A percentile compares a stretch with the other conserved stretches of the same genome.
These are phyloP conservation scores for Aspergillus unguis DNA, from an alignment of 2,329 filamentous ascomycete genomes.

Conservation along the genomic window DNA sequence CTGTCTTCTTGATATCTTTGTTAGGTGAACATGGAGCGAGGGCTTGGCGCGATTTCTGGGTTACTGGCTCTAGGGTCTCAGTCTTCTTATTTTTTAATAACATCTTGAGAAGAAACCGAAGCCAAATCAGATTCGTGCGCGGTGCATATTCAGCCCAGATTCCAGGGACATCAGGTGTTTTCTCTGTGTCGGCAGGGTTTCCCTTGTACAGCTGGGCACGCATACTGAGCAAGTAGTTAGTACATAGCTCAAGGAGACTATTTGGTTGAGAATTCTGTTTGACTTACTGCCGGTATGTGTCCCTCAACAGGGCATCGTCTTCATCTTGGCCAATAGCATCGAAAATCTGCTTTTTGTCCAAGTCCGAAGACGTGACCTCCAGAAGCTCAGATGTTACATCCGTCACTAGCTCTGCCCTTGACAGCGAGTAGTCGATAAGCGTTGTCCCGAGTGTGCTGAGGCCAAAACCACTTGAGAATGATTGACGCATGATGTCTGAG, in stretches of 20 bases:
- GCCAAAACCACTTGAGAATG: constrained; percentile 44
- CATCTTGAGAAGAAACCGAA: constrained; percentile 58
- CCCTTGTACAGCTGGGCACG: constrained; percentile 42
- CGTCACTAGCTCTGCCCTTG: constrained; percentile 52
- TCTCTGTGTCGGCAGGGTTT: constrained; percentile 41
- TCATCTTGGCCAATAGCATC: constrained; percentile 42
- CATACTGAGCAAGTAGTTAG: constrained; percentile 30
- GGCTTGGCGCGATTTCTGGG: constrained; percentile 23
- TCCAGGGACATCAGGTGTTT: constrained; percentile 32
- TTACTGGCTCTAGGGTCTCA: constrained; percentile 9
- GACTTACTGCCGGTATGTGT: constrained; percentile 44
- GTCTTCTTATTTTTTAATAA: constrained; percentile 45
- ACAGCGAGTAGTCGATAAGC: constrained; percentile 66
- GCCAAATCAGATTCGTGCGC: constrained; percentile 62
- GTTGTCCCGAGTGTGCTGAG: constrained; percentile 59
- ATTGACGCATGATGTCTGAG: constrained; percentile 27
- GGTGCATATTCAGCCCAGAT: constrained; percentile 58
- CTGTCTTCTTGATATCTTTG: constrained; percentile 17
- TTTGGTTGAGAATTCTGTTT: not conserved
- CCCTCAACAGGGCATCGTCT: constrained; percentile 38
- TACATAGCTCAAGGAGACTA: not conserved
- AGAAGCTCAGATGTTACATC: constrained; percentile 23
- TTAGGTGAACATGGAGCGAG: constrained; percentile 35
- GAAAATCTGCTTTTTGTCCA: constrained; percentile 44
- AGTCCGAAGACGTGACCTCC: constrained; percentile 39